phyloP scores from a whole-genome alignment of 2,329 filamentous ascomycete species.

The Fusarium liriodendri region DNA sequence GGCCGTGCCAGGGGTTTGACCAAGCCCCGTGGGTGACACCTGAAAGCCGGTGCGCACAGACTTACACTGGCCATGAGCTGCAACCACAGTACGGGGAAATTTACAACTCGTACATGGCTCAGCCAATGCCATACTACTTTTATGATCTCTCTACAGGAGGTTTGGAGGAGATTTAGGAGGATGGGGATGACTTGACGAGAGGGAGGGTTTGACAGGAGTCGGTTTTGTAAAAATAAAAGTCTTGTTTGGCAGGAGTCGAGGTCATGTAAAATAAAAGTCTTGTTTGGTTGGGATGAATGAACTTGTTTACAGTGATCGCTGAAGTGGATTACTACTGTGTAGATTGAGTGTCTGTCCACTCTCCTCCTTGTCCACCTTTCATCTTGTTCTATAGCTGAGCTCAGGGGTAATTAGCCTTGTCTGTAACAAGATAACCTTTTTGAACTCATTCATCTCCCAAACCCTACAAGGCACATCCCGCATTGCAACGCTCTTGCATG shows the following conservation, averaged over 20 bases:
- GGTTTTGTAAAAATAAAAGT: neutral
- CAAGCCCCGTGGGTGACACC: neutral
- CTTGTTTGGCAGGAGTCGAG: neutral
- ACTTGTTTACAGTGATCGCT: neutral
- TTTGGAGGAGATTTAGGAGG: too few species aligned
- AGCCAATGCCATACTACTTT: neutral
- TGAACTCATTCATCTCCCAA: too few species aligned
- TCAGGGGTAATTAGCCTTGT: too few species aligned
- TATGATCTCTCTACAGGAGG: too few species aligned
- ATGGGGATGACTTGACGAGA: too few species aligned
- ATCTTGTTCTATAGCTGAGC: too few species aligned
- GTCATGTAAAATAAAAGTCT: neutral
- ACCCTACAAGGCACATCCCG: too few species aligned
- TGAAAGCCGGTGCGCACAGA: neutral
- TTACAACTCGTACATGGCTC: neutral
- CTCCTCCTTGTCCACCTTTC: neutral
- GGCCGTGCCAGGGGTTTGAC: neutral
- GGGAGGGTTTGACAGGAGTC: neutral
- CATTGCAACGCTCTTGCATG: too few species aligned
- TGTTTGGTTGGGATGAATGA: neutral
- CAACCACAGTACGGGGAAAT: neutral
- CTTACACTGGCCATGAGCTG: neutral
- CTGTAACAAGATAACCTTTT: too few species aligned
- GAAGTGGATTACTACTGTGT: neutral
- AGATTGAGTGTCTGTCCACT: neutral